Evolutionary conservation across 352 stramenopile genomes (phyloP).

Genomic region (Pythium periplocum): DNA sequence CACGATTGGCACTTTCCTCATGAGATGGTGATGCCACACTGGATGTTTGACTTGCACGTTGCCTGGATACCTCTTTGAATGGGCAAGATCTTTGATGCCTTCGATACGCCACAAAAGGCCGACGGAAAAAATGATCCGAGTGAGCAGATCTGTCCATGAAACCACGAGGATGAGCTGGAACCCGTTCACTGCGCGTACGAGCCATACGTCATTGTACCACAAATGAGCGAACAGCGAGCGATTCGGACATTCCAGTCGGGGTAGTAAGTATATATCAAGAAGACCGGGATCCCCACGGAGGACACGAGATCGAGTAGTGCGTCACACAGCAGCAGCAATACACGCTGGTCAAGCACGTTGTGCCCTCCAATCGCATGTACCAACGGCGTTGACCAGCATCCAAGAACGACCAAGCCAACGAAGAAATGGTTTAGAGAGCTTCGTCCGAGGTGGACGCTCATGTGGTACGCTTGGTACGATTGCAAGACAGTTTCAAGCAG

Average conservation of each 20-base stretch:
- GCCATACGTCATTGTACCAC: conserved; percentile 21
- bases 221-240: background rate
- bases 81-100: conserved; percentile 7
- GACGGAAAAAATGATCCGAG: conserved; percentile 15
- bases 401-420: conserved; percentile 11
- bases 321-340: conserved; percentile 6
- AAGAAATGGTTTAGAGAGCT: conserved; percentile 23
- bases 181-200: conserved; percentile 17
- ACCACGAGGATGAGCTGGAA: conserved; percentile 25
- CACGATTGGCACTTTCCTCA: no score
- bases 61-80: no score
- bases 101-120: conserved; percentile 5
- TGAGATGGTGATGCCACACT: no score
- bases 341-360: background rate
- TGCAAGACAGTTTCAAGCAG: conserved; percentile 24
- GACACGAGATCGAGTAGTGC: conserved; percentile 9
- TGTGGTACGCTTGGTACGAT: conserved; percentile 26
- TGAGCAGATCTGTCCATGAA: conserved; percentile 22
- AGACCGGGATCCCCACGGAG: conserved; percentile 3
- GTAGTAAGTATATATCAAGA: conserved; percentile 5
- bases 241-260: conserved; percentile 1
- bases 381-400: conserved; percentile 7
- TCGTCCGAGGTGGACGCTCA: conserved; percentile 22
- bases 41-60: no score
- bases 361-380: background rate